Evolutionary conservation across 2,329 filamentous ascomycete genomes (phyloP).

Genomic region (Alternaria hordeiaustralica): DNA sequence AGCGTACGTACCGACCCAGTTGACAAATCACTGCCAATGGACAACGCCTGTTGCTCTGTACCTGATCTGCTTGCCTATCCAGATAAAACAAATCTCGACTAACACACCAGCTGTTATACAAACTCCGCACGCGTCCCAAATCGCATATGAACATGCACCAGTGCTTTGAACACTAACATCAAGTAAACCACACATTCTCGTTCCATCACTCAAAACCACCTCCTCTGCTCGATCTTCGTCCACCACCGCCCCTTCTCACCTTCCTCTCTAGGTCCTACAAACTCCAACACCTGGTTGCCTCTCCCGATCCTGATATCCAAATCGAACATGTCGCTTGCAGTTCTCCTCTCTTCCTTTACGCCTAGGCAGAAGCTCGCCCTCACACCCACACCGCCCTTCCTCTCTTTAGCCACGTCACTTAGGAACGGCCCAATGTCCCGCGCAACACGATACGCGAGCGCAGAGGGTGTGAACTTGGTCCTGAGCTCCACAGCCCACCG

Average conservation of each 20-base stretch:
- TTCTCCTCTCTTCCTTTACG: slow-evolving; percentile 24
- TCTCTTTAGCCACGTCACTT: slow-evolving; percentile 49
- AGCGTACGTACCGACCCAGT: background rate
- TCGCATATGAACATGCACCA: background rate
- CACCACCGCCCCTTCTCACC: slow-evolving; percentile 49
- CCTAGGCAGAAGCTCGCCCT: slow-evolving; percentile 56
- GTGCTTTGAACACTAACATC: background rate
- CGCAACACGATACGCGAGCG: slow-evolving; percentile 51
- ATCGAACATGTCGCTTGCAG: slow-evolving; percentile 53
- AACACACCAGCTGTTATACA: background rate
- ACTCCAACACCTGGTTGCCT: slow-evolving; percentile 50
- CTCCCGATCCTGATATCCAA: slow-evolving; percentile 52
- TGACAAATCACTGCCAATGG: background rate
- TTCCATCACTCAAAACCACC: slow-evolving; percentile 52
- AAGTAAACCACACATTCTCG: background rate
- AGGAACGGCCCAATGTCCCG: slow-evolving; percentile 50
- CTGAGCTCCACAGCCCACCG: slow-evolving; percentile 53
- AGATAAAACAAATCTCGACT: background rate
- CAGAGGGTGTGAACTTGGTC: slow-evolving; percentile 49
- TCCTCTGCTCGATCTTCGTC: slow-evolving; percentile 51
- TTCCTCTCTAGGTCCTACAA: slow-evolving; percentile 54
- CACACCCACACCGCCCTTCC: slow-evolving; percentile 52
- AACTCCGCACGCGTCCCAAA: background rate
- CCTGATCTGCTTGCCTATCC: background rate
- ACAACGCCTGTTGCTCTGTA: background rate